These are phyloP conservation scores for Malassezia dermatis DNA, from an alignment of 1,284 basidiomycete genomes.

Conservation along the genomic window DNA sequence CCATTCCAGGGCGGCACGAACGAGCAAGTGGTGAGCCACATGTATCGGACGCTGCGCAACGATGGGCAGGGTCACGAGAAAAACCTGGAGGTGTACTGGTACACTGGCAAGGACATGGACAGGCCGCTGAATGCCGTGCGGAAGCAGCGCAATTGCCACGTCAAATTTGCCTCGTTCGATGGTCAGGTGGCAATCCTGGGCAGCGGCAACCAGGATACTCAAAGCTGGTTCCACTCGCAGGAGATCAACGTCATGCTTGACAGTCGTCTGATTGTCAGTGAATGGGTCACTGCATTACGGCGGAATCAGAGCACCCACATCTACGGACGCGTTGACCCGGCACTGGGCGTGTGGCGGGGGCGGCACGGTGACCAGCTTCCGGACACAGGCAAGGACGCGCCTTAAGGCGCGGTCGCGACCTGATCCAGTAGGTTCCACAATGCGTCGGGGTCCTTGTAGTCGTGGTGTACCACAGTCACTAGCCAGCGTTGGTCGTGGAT, in stretches of 20 bases:
- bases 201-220: constrained; percentile 56
- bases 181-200: constrained; percentile 62
- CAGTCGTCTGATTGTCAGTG: constrained; percentile 55
- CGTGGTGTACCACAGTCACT: constrained; percentile 85
- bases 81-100: constrained; percentile 59
- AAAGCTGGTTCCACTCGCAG: constrained; percentile 68
- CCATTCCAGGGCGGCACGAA: constrained; percentile 72
- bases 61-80: constrained; percentile 49
- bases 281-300: constrained; percentile 59
- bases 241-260: constrained; percentile 70
- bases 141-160: constrained; percentile 62
- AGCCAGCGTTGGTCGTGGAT: constrained; percentile 73
- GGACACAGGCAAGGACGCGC: constrained; percentile 26
- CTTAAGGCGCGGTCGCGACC: not conserved
- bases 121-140: constrained; percentile 62
- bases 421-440: constrained; percentile 56
- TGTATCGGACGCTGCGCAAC: constrained; percentile 52
- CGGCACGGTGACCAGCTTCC: constrained; percentile 41
- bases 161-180: constrained; percentile 66
- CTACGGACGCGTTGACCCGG: constrained; percentile 57
- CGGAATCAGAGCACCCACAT: constrained; percentile 63
- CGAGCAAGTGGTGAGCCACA: constrained; percentile 60
- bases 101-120: constrained; percentile 60
- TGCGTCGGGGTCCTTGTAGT: constrained; percentile 70
- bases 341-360: constrained; percentile 63